Evolutionary conservation across 768 basidiomycete genomes (phyloP), one percentile per base, ranked within the genome.

Genomic region (Termitomyces sp.): DNA sequence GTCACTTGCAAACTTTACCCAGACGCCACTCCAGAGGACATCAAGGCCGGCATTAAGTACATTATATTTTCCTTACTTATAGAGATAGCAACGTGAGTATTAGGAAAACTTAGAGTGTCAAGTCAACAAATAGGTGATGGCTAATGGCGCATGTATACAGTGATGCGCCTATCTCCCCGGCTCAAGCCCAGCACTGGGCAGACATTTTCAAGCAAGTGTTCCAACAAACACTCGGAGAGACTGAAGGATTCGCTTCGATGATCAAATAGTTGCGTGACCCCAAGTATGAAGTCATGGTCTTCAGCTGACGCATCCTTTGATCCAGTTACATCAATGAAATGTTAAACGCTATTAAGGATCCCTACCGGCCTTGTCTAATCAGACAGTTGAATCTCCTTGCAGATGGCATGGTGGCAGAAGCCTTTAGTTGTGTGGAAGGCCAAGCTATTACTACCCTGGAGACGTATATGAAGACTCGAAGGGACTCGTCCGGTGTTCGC

Each of bases 21-120:
- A 29, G 29, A 29, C 3, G 29, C 29, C 5, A 29, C 5, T 29
- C 9, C 29, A 29, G 29, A 29, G 29, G 29, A 9, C 29, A 9
- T 29, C 5, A 9, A 29, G 9, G 29, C 29, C 9, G 3, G 29
- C 31, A 33, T 47, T 12, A 33, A 53, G 23, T 53, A 49, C 5
- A 43, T 57, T 51, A 57, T 53, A 46, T n/a, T 53, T 36, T 49
- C 43, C 18, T n/a, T 49, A 31, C 42, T 57, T 40, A 16, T 53
- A 31, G 51, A 53, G 25, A 39, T 49, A 20, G 12, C 52, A 38
- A 57, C 56, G 56, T 57, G 56, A 43, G 51, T 18, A 15, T 15
- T 55, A 54, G 41, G 22, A 29, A 44, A 15, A n/a, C 11, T 39
- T 39, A 5, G 12, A 12, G 18, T 13, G 22, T 25, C 9, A 10